Base-by-base conservation (phyloP, 768 basidiomycete species). In the Tremella mesenterica region DNA sequence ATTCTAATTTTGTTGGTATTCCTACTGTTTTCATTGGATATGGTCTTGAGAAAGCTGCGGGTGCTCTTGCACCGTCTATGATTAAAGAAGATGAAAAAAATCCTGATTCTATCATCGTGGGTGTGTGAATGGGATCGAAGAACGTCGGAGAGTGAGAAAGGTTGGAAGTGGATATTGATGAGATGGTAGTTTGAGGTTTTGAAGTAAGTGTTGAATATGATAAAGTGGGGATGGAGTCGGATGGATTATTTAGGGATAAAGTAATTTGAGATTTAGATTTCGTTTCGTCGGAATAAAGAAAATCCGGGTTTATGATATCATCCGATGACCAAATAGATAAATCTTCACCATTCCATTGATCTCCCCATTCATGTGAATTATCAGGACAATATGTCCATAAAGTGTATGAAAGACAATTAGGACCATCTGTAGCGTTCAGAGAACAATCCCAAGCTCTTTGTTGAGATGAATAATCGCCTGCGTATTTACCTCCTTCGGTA, bases 331-430 rank as follows among this genome's bases (percentile, higher is more conserved):
- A 96, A 13, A 97, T 57, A 59, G 86, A 89, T 54, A 97, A 71
- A 75, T 97, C 93, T 75, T 99, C 93, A 74, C 87, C 81, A 71
- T 96, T 92, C 93, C 92, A 99, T 0, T 84, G 84, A 73, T 99
- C 93, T 13, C 93, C 90, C 88, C 87, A 95, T 66, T 81, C 76
- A 67, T 96, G 88, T 23, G 77, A 78, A 65, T 83, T 84, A 61
- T 93, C 86, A 1, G 75, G 71, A 18, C 62, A 63, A 54, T 77
- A 77, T 7, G 65, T 73, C 76, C 76, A 77, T 9, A 74, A 34
- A 14, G 75, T 74, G 48, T 65, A 75, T 60, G 75, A 75, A 51
- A 76, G 59, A 33, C 70, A 49, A 59, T 76, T 77, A 0, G 55
- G 55, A 13, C 76, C 76, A 48, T 77, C 76, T 54, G 67, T 63